A percentile compares a stretch with the other conserved stretches of the same genome.
Conservation (phyloP, 148 eudicot species). For the Hydrangea macrophylla region DNA sequence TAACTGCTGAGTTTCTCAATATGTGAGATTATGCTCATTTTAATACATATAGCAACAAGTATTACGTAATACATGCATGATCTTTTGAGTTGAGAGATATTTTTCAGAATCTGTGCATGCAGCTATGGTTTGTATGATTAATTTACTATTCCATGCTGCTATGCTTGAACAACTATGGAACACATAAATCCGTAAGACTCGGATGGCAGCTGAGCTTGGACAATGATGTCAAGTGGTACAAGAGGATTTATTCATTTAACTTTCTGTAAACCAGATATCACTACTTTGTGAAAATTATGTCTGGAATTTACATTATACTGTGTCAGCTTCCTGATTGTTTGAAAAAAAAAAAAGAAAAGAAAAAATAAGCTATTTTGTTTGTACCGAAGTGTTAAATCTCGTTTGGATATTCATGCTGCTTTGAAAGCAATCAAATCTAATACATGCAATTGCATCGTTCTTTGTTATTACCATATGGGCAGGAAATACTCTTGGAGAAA, state of each 20-base stretch:
- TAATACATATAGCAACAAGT: neutral
- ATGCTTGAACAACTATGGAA: neutral
- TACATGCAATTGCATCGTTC: neutral
- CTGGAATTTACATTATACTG: neutral
- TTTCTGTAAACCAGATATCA: neutral
- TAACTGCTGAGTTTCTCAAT: neutral
- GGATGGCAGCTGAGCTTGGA: neutral
- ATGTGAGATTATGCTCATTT: neutral
- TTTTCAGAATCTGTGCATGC: neutral
- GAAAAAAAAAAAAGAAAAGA: no score
- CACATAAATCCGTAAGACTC: neutral
- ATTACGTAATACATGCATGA: neutral
- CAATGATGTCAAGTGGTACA: neutral
- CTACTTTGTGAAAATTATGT: neutral
- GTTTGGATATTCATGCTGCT: conserved; percentile 2
- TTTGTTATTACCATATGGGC: conserved; percentile 21
- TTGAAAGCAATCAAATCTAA: neutral
- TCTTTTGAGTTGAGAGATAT: neutral
- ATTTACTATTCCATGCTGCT: no score
- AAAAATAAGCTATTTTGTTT: conserved; percentile 1
- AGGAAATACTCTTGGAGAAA: conserved; percentile 93
- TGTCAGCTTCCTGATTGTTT: conserved; percentile 7
- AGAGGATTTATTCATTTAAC: neutral
- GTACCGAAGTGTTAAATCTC: neutral
- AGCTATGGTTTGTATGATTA: neutral